Percentiles rank a stretch among this genome's conserved stretches.
Conservation (phyloP, 768 basidiomycete genomes). For the Phlebiopsis gigantea region DNA sequence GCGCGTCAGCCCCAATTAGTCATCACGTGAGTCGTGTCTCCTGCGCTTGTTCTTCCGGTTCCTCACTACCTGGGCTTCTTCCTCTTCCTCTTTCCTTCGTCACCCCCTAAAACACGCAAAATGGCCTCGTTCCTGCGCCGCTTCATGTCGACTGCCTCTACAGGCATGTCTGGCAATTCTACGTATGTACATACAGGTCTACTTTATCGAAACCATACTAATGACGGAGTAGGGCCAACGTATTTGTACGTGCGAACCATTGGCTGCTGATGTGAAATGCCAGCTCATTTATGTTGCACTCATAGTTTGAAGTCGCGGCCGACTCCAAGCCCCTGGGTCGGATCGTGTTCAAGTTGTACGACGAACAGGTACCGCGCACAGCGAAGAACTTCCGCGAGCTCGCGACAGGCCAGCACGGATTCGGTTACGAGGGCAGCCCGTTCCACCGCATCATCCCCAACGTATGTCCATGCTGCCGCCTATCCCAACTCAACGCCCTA, state of each 20-base stretch:
- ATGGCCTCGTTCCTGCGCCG: slow-evolving; percentile 21
- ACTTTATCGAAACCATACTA: too few species aligned
- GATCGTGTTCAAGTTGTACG: slow-evolving; percentile 83
- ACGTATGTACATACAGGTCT: background rate
- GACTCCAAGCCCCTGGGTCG: slow-evolving; percentile 37
- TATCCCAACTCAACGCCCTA: too few species aligned
- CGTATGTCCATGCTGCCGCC: slow-evolving; percentile 6
- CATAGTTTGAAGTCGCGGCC: slow-evolving; percentile 72
- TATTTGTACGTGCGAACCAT: slow-evolving; percentile 14
- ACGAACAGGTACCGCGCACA: slow-evolving; percentile 71
- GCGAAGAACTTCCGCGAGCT: slow-evolving; percentile 87
- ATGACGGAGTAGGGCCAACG: slow-evolving; percentile 23
- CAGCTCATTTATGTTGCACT: too few species aligned
- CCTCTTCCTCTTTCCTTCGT: background rate
- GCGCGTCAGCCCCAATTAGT: background rate
- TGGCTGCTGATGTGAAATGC: too few species aligned
- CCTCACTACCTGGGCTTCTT: background rate
- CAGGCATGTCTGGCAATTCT: slow-evolving; percentile 5
- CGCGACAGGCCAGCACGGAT: slow-evolving; percentile 69
- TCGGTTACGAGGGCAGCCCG: slow-evolving; percentile 60
- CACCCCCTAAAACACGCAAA: too few species aligned
- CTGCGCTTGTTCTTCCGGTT: too few species aligned
- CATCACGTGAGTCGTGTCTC: slow-evolving; percentile 8
- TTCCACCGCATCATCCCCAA: slow-evolving; percentile 84
- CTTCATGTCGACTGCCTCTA: slow-evolving; percentile 16